phyloP scores from a whole-genome alignment of 2,329 filamentous ascomycete species.

The Aspergillus awamori region DNA sequence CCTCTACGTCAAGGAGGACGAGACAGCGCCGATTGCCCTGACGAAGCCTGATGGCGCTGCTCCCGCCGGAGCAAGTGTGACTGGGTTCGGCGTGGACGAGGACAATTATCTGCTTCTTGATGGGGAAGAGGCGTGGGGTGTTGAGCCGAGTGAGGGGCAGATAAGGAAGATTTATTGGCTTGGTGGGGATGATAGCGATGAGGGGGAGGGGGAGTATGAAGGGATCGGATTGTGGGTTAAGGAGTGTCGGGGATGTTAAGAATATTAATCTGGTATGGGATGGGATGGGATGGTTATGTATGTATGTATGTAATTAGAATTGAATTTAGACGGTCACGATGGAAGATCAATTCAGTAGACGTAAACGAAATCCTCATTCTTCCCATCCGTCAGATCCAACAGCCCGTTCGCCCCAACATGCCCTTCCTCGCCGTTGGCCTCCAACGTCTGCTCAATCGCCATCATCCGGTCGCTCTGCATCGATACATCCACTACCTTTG shows the following conservation, averaged over 20 bases:
- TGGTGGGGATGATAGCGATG: not conserved
- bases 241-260: constrained; percentile 4
- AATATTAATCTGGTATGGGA: not conserved
- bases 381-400: constrained; percentile 64
- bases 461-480: constrained; percentile 60
- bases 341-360: constrained; percentile 50
- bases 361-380: constrained; percentile 71
- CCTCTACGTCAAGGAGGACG: not conserved
- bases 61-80: constrained; percentile 65
- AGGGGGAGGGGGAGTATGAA: not conserved
- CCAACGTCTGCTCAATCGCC: constrained; percentile 21
- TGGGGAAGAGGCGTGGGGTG: not conserved
- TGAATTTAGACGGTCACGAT: no score
- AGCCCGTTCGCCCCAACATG: constrained; percentile 56
- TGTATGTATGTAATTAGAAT: no score
- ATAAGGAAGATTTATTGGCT: not conserved
- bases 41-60: not conserved
- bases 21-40: not conserved
- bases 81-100: constrained; percentile 25
- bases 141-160: not conserved
- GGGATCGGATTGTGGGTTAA: not conserved
- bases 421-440: constrained; percentile 19
- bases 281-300: no score
- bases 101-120: not conserved
- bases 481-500: constrained; percentile 60